These are phyloP conservation scores for Solanum chacoense DNA, from an alignment of 305 asterid genomes.

Conservation along the genomic window DNA sequence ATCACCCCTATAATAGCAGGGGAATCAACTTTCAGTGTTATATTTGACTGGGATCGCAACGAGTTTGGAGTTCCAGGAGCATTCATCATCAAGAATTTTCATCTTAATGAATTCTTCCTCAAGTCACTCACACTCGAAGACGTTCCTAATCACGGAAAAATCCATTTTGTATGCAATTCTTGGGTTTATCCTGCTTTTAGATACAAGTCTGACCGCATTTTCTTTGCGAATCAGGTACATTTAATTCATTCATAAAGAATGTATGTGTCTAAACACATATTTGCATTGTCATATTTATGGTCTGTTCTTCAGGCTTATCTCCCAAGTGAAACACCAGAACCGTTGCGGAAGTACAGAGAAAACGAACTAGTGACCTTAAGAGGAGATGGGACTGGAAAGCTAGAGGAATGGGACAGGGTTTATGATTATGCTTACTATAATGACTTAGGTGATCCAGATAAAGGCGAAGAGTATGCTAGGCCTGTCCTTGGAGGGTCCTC, in stretches of 20 bases:
- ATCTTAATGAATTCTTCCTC: slow-evolving; percentile 60
- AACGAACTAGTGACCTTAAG: slow-evolving; percentile 46
- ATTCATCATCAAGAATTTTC: slow-evolving; percentile 30
- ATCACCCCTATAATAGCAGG: slow-evolving; percentile 13
- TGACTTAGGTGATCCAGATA: slow-evolving; percentile 61
- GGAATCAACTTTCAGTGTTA: slow-evolving; percentile 20
- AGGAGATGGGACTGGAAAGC: slow-evolving; percentile 52
- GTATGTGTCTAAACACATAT: not conserved
- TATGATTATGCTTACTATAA: slow-evolving; percentile 62
- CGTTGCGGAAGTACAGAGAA: slow-evolving; percentile 37
- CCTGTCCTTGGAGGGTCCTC: slow-evolving; percentile 47
- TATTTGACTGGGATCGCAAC: slow-evolving; percentile 41
- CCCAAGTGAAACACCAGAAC: slow-evolving; percentile 51
- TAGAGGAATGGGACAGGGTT: slow-evolving; percentile 56
- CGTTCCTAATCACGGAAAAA: slow-evolving; percentile 40
- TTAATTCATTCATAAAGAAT: no score
- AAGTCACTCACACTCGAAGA: slow-evolving; percentile 54
- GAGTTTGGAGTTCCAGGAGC: slow-evolving; percentile 3
- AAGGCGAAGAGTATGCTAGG: slow-evolving; percentile 38
- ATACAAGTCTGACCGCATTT: slow-evolving; percentile 41
- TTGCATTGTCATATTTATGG: not conserved
- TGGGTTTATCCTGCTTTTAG: slow-evolving; percentile 57
- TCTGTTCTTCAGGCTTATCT: slow-evolving; percentile 32
- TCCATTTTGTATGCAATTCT: slow-evolving; percentile 66
- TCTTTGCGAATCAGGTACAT: slow-evolving; percentile 56